Conservation (phyloP, 2,329 filamentous ascomycete species). For the Amesomyces nigricolor region DNA sequence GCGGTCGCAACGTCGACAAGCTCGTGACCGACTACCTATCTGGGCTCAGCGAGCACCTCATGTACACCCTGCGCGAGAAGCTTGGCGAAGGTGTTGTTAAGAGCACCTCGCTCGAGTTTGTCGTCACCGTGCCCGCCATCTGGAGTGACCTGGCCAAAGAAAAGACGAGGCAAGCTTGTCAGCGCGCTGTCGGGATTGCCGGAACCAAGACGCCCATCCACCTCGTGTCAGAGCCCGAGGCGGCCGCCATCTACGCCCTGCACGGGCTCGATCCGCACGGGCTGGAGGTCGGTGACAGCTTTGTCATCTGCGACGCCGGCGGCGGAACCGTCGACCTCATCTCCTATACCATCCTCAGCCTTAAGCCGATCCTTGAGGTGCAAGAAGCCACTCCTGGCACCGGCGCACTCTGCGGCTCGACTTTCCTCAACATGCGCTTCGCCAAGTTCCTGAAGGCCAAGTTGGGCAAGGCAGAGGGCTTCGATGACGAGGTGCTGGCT, state of each 20-base stretch:
- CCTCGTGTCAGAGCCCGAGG: conserved; percentile 49
- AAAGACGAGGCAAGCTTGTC: conserved; percentile 42
- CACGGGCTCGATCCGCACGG: conserved; percentile 38
- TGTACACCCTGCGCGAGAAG: conserved; percentile 38
- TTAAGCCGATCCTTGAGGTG: conserved; percentile 42
- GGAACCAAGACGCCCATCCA: conserved; percentile 34
- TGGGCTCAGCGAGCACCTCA: conserved; percentile 44
- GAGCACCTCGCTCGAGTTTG: conserved; percentile 45
- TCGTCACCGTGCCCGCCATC: conserved; percentile 54
- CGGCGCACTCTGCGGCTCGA: conserved; percentile 46
- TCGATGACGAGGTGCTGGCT: conserved; percentile 37
- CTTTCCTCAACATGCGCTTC: conserved; percentile 46
- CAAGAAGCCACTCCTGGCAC: conserved; percentile 45
- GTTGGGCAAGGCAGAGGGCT: conserved; percentile 40
- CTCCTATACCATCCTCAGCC: conserved; percentile 43
- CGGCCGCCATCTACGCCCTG: conserved; percentile 46
- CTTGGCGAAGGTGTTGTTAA: conserved; percentile 39
- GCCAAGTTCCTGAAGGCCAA: conserved; percentile 39
- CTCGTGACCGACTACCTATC: conserved; percentile 45
- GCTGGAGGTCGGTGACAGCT: conserved; percentile 40
- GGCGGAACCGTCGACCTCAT: conserved; percentile 52
- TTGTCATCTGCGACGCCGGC: conserved; percentile 50
- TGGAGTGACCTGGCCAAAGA: conserved; percentile 52
- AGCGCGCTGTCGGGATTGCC: conserved; percentile 33
- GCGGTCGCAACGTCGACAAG: conserved; percentile 34